A percentile compares a stretch with the other conserved stretches of the same genome.
Evolutionary conservation across 1,139 yeast species (phyloP).

Genomic region (Hemisphaericaspora xylofermentans): DNA sequence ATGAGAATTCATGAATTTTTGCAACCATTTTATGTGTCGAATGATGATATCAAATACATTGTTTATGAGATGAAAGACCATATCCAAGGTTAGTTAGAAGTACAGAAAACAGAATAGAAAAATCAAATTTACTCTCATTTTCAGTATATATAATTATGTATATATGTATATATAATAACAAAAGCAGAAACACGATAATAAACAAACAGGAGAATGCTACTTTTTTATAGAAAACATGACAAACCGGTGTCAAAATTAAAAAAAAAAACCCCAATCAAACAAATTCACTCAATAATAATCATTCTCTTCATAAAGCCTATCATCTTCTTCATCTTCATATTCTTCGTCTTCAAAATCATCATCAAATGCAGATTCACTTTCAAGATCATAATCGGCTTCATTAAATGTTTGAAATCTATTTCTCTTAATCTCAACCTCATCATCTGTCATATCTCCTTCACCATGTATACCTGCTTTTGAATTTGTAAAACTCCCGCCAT

Average conservation of each 20-base stretch:
- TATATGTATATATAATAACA: no score
- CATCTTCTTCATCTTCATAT: slow-evolving; percentile 22
- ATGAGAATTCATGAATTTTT: no score
- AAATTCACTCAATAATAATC: slow-evolving; percentile 35
- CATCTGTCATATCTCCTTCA: slow-evolving; percentile 33
- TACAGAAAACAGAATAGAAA: no score
- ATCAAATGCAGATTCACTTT: slow-evolving; percentile 35
- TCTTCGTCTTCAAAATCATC: slow-evolving; percentile 26
- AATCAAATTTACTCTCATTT: no score
- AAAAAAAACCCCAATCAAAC: no score
- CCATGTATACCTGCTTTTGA: slow-evolving; percentile 21
- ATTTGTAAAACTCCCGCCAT: slow-evolving; percentile 17
- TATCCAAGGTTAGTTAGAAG: no score
- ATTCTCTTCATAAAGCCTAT: slow-evolving; percentile 38
- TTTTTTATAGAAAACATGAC: neutral
- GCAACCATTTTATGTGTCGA: no score
- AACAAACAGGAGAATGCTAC: no score
- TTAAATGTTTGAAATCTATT: slow-evolving; percentile 44
- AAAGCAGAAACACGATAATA: no score
- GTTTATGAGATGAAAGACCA: no score
- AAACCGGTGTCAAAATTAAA: neutral
- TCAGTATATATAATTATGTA: no score
- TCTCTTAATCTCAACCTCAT: slow-evolving; percentile 47
- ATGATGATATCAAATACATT: no score
- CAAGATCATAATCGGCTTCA: slow-evolving; percentile 50